Base-by-base conservation (phyloP, 495 filamentous ascomycete genomes). In the Talaromyces trachyspermus region DNA sequence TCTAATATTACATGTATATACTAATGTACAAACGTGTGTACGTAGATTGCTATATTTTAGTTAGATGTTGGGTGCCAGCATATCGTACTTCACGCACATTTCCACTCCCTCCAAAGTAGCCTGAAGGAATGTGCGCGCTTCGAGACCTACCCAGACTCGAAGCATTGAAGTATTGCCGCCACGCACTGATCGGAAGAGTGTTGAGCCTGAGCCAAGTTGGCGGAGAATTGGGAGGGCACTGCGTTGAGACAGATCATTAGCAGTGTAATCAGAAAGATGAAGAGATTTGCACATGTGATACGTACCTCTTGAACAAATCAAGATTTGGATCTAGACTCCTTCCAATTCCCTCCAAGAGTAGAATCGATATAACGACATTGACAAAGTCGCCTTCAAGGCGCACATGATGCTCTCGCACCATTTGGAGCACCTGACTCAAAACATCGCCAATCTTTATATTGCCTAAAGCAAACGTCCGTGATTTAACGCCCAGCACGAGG, bases 401-500 rank as follows among this genome's bases (percentile, higher is more conserved):
- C 2, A 99, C 94, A 57, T 99, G 94, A 59, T 99, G 91, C 12
- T 71, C 69, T 23, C 94, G 80, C 36, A 99, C 94, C 90, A 99
- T 97, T 32, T 71, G 71, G 20, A 99, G 69, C 6, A 97, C 91
- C 49, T 95, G 78, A 52, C 88, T 88, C 11, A 99, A 64, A 20
- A 99, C 84, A 56, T 99, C 94, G 1, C 92, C 94, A 54, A 99
- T 96, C 65, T 87, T 95, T 66, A 99, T 85, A 51, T 88, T 95
- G 1, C 94, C 94, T 0, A 99, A 71, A 2, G 94, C 89, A 36
- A 99, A 84, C 0, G 94, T 99, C 14, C 79, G 73, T 43, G 80
- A 85, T 66, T 96, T 97, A 30, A 99, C 88, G 26, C 79, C 79
- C 0, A 96, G 69, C 4, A 99, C 86, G 2, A 99, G 75, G 63